phyloP scores from a whole-genome alignment of 352 stramenopile genomes.

The Pythium brachiatum region DNA sequence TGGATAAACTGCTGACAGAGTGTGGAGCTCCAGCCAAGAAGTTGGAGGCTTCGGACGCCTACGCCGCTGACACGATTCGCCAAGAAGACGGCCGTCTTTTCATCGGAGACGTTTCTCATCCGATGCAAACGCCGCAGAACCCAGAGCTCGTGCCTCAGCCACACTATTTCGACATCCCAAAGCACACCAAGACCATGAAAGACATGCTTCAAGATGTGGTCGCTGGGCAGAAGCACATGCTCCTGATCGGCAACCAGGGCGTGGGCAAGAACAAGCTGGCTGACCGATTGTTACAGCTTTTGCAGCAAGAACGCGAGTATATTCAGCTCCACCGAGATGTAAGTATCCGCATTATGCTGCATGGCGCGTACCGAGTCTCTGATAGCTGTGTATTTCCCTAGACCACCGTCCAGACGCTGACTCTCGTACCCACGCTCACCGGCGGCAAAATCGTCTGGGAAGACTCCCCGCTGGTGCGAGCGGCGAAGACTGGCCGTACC shows the following conservation, averaged over 20 bases:
- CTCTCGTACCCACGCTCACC: constrained; percentile 84
- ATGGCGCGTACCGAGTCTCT: neutral
- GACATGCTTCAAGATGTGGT: constrained; percentile 85
- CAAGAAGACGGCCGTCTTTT: constrained; percentile 39
- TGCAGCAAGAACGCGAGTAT: constrained; percentile 95
- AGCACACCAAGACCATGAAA: constrained; percentile 85
- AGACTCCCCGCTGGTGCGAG: constrained; percentile 94
- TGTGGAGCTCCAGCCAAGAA: constrained; percentile 31
- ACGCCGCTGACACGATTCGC: constrained; percentile 34
- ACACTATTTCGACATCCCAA: constrained; percentile 89
- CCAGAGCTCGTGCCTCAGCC: constrained; percentile 86
- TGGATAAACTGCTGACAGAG: constrained; percentile 53
- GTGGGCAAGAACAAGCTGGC: constrained; percentile 96
- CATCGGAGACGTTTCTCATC: constrained; percentile 66
- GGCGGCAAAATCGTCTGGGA: constrained; percentile 90
- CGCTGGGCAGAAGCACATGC: constrained; percentile 85
- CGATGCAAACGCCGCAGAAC: constrained; percentile 43
- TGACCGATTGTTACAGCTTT: constrained; percentile 87
- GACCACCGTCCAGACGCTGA: constrained; percentile 94
- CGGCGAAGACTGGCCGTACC: constrained; percentile 88
- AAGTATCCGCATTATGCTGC: constrained; percentile 16
- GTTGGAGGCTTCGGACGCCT: neutral
- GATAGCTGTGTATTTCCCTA: constrained; percentile 21
- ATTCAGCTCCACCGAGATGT: constrained; percentile 96
- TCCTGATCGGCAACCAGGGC: constrained; percentile 94